phyloP scores from a whole-genome alignment of 2,329 filamentous ascomycete species.

The Neonectria sp. region DNA sequence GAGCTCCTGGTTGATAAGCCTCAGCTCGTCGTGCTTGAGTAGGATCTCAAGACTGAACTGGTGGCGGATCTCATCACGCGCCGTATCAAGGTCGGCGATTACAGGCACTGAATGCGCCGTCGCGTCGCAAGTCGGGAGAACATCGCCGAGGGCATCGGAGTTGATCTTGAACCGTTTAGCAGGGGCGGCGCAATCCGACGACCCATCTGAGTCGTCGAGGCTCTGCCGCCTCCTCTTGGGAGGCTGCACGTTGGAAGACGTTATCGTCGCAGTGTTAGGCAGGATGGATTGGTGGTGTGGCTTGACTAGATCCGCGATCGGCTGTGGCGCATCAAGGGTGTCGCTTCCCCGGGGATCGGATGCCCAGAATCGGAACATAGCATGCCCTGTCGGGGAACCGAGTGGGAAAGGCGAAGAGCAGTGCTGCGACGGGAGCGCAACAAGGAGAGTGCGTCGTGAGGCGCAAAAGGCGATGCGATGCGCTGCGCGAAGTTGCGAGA shows the following conservation, averaged over 20 bases:
- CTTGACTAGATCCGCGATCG: constrained; percentile 53
- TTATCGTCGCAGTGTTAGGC: constrained; percentile 46
- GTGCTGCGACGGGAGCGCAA: constrained; percentile 39
- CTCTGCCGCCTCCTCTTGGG: constrained; percentile 59
- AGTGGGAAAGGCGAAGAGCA: constrained; percentile 26
- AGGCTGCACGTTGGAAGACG: constrained; percentile 47
- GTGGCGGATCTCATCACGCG: constrained; percentile 83
- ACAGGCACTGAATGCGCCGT: constrained; percentile 35
- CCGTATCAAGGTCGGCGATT: constrained; percentile 62
- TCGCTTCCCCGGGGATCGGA: constrained; percentile 72
- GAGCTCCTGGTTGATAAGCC: constrained; percentile 94
- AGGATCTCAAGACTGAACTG: constrained; percentile 94
- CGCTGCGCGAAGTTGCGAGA: constrained; percentile 35
- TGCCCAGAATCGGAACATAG: constrained; percentile 76
- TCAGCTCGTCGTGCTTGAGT: constrained; percentile 93
- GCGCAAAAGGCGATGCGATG: constrained; percentile 36
- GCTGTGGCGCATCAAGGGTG: constrained; percentile 60
- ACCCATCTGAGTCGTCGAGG: constrained; percentile 50
- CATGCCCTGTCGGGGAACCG: constrained; percentile 54
- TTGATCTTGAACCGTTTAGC: constrained; percentile 62
- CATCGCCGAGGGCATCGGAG: constrained; percentile 42
- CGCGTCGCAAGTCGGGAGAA: constrained; percentile 39
- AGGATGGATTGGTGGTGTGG: constrained; percentile 53
- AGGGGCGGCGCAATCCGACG: constrained; percentile 44
- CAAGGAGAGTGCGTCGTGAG: constrained; percentile 31